Percentiles rank a stretch among this genome's conserved stretches.
phyloP scores from a whole-genome alignment of 1,139 yeast genomes.

The Chernovozyma aurita region DNA sequence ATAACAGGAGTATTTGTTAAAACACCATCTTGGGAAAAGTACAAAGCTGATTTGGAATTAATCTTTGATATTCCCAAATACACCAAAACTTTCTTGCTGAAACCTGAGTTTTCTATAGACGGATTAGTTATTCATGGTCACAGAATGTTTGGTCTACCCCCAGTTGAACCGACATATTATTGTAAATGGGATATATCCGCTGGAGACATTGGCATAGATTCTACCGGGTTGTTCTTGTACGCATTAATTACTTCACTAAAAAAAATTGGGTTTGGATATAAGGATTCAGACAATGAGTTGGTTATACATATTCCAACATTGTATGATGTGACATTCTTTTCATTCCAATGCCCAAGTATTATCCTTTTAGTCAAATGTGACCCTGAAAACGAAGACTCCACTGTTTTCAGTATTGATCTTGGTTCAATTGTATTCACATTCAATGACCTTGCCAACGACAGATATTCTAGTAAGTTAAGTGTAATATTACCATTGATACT shows the following conservation, averaged over 20 bases:
- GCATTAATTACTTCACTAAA: constrained; percentile 40
- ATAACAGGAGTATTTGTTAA: constrained; percentile 31
- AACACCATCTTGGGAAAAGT: constrained; percentile 9
- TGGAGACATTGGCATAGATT: constrained; percentile 53
- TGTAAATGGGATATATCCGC: constrained; percentile 86
- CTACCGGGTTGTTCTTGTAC: constrained; percentile 45
- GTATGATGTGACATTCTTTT: constrained; percentile 65
- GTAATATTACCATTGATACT: constrained; percentile 46
- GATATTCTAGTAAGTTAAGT: constrained; percentile 57
- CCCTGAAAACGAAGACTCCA: constrained; percentile 13
- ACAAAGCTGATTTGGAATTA: constrained; percentile 10
- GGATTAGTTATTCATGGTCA: constrained; percentile 77
- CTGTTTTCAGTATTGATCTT: constrained; percentile 19
- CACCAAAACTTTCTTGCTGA: constrained; percentile 15
- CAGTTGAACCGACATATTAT: constrained; percentile 78
- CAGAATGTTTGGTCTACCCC: constrained; percentile 89
- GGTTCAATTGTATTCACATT: constrained; percentile 41
- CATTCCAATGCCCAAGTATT: constrained; percentile 40
- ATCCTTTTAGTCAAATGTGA: constrained; percentile 18
- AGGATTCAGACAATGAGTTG: constrained; percentile 72
- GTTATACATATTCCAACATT: constrained; percentile 52
- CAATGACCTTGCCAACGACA: constrained; percentile 66
- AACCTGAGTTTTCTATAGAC: constrained; percentile 51
- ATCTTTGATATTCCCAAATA: constrained; percentile 27
- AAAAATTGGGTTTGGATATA: constrained; percentile 58